Evolutionary conservation across 192 early-diverging fungal genomes (phyloP), one percentile per base, ranked within the genome.

Genomic region (Podila epicladia): DNA sequence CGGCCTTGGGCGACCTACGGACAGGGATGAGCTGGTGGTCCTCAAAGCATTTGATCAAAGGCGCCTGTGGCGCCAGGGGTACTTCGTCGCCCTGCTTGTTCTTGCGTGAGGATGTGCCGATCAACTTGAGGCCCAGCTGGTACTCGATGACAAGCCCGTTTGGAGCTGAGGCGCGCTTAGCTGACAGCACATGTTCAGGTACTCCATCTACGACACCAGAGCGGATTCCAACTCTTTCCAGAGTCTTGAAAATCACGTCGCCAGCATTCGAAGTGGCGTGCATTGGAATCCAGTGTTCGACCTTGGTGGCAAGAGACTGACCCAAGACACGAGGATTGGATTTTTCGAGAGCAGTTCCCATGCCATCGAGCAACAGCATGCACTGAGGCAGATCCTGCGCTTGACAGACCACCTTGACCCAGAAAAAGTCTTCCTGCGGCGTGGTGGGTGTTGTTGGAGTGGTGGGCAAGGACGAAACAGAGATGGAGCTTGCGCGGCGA

Each of bases 221-320:
- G 12, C 68, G 48, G 15, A 90, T 84, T 50, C 87, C 86, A 48
- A 89, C 82, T 33, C 86, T 90, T 15, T 90, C 89, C 4, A 89
- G 49, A 0, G 87, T 79, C 61, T 71, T 85, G n/a, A 71, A 67
- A n/a, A 85, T 87, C 32, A 87, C 73, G 61, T 87, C 85, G 13
- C 83, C 75, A 45, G 87, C 84, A 19, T 83, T 85, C 6, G 85
- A 79, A 2, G 68, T 80, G 2, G 85, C 62, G 0, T 83, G 72
- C 55, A 87, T 77, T 9, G 87, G 85, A 1, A 88, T 83, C 71
- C 77, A 80, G 31, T 80, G 77, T 57, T 80, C 77, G 20, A 80
- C 77, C 28, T 80, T 80, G 37, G 71, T 80, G 8, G 77, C 77
- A 22, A 80, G 50, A 12, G 71, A 73, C 22, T 80, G 77, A 5